These are phyloP conservation scores for Magnolia changhungtana DNA, from an alignment of 164 flowering plant species.

Conservation along the genomic window DNA sequence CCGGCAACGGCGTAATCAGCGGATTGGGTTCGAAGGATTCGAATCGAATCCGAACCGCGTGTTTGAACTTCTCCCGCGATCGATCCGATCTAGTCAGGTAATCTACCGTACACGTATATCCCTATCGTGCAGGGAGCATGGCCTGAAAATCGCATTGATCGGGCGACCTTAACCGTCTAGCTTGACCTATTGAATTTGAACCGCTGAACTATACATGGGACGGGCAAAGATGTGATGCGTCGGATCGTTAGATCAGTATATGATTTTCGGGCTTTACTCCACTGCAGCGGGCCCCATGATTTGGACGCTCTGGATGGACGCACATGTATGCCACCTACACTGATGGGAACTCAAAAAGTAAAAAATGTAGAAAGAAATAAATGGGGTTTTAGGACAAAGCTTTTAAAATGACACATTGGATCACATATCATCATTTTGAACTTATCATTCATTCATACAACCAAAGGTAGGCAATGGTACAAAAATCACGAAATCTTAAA, in stretches of 20 bases:
- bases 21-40: constrained; percentile 46
- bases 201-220: background rate
- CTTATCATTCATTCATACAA: background rate
- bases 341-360: no score
- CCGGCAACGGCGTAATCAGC: constrained; percentile 11
- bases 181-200: background rate
- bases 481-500: no score
- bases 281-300: no score
- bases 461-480: no score
- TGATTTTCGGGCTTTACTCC: no score
- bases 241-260: no score
- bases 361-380: no score
- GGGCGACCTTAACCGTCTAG: background rate
- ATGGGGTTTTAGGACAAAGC: background rate
- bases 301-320: no score
- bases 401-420: background rate
- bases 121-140: background rate
- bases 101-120: background rate
- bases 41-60: constrained; percentile 64
- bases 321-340: no score
- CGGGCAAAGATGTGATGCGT: no score
- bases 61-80: constrained; percentile 70
- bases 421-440: background rate
- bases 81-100: constrained; percentile 58
- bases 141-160: no score